Base-by-base conservation (phyloP, 2,329 filamentous ascomycete species). In the Talaromyces islandicus region DNA sequence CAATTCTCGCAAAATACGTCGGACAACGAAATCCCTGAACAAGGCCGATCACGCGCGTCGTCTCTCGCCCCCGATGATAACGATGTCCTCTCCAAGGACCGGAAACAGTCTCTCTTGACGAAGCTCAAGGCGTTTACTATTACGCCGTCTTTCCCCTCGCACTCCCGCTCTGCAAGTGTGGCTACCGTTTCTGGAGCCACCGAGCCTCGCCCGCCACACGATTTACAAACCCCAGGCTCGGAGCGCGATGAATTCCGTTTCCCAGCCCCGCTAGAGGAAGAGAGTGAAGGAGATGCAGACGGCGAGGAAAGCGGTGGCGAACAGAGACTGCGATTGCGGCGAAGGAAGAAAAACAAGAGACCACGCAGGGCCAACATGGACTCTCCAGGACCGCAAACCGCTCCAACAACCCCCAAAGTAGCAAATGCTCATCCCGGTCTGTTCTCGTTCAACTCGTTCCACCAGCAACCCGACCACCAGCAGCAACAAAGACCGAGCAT, bases 241-340 rank as follows among this genome's bases (percentile, higher is more conserved):
- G 80, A 83, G 67, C 74, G 77, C 62, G 77, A 76, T 29, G 75
- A 77, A 30, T 76, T 80, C 53, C 78, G 79, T 60, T 78, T 85
- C 64, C 83, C 83, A 10, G 78, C 81, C 21, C 84, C 81, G 0
- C 71, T 86, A 59, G 83, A 84, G 64, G 81, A 82, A 60, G 86
- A 85, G 21, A 90, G 86, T 71, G 90, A 92, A 71, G 85, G 81
- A 14, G 88, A 89, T 68, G 87, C 89, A 0, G 91, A 94, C 71
- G 90, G 88, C 1, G 92, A 96, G 71, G 91, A 94, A 70, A 96
- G 91, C 51, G 90, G 87, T 0, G 91, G 92, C 57, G 92, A 96
- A 70, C 82, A 81, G n/a, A 77, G 77, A 19, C 79, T 57, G 68
- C 83, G 82, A 63, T 80, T 79, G 32, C 89, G 84, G 73, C 86